Conservation (phyloP, 129 eudicot species). For the Arctium lappa region DNA sequence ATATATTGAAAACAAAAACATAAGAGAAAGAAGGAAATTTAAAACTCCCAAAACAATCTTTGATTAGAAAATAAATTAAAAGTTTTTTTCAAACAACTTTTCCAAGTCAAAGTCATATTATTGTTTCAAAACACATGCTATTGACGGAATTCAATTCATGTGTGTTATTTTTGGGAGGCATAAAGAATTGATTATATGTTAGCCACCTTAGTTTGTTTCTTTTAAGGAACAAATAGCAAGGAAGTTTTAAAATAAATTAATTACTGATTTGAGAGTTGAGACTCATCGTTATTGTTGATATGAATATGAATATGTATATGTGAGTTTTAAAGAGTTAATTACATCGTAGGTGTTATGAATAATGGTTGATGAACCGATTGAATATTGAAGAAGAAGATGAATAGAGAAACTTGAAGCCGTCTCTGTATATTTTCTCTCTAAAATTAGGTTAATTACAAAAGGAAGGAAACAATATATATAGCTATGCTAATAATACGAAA, state of each 20-base stretch:
- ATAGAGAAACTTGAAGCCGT: no score
- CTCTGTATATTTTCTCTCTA: no score
- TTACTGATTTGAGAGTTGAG: background rate
- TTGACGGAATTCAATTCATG: background rate
- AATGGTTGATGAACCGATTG: no score
- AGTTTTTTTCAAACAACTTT: background rate
- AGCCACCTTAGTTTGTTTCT: conserved; percentile 1
- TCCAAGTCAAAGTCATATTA: background rate
- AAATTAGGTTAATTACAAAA: no score
- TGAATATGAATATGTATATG: background rate
- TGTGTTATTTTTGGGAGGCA: background rate
- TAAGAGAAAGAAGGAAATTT: background rate
- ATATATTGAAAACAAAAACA: background rate
- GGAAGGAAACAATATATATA: no score
- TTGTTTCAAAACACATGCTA: background rate
- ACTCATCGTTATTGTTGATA: no score
- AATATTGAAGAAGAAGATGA: no score
- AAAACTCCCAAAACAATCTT: background rate
- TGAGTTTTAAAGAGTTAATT: no score
- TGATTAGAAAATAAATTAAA: background rate
- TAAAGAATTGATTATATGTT: background rate
- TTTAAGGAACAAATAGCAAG: background rate
- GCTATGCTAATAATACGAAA: no score
- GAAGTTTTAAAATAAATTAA: no score
- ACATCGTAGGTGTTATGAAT: background rate